Conservation (phyloP, 176 grass and related monocot species). For the maize (Zea mays) region DNA sequence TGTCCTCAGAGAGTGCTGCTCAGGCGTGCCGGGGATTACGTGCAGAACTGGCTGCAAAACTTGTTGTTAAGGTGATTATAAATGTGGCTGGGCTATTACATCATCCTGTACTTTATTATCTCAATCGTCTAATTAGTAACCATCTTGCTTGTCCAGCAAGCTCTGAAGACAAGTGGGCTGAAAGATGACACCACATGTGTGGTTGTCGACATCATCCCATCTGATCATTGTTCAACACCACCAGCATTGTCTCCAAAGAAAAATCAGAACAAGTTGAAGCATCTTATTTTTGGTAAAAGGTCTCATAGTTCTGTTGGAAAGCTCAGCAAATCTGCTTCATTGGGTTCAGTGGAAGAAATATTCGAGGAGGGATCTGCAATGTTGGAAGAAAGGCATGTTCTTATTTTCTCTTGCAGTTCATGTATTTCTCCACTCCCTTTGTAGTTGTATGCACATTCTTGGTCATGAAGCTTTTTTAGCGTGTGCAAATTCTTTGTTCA, state of each 20-base stretch:
- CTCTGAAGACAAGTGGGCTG: conserved; percentile 85
- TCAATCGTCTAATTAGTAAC: conserved; percentile 15
- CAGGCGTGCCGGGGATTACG: conserved; percentile 69
- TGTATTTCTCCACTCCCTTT: conserved; percentile 1
- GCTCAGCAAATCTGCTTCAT: conserved; percentile 53
- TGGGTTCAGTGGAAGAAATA: conserved; percentile 79
- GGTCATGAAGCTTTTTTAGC: not conserved
- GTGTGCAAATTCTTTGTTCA: conserved; percentile 19
- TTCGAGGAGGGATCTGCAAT: conserved; percentile 95
- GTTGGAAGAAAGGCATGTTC: conserved; percentile 84
- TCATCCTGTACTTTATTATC: conserved; percentile 8
- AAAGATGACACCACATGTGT: conserved; percentile 98
- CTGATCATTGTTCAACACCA: conserved; percentile 58
- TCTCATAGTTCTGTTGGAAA: conserved; percentile 63
- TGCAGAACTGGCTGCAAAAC: conserved; percentile 86
- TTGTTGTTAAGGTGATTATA: conserved; percentile 82
- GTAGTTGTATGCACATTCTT: conserved; percentile 11
- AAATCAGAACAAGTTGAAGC: conserved; percentile 72
- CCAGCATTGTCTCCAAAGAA: conserved; percentile 67
- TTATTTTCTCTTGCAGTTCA: conserved; percentile 20
- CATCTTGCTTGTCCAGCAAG: conserved; percentile 64
- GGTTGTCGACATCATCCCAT: conserved; percentile 89
- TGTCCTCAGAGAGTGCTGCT: conserved; percentile 79
- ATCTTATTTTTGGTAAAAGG: conserved; percentile 70
- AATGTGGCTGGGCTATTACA: not conserved